Conservation (phyloP, 2,329 filamentous ascomycete species). For the Pseudogymnoascus sp. region DNA sequence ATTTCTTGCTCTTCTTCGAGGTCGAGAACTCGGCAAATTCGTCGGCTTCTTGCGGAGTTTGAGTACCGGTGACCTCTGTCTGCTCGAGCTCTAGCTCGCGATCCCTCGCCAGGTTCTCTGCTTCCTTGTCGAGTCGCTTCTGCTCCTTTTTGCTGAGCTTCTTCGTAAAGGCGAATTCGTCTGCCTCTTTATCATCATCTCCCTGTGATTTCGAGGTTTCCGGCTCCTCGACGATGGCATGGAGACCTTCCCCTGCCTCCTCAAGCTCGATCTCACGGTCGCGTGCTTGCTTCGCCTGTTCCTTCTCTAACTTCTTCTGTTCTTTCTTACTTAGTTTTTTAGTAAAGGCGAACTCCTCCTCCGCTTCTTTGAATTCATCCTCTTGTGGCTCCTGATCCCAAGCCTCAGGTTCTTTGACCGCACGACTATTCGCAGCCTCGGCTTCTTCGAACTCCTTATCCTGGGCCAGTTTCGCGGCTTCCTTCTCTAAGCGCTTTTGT, state of each 20-base stretch:
- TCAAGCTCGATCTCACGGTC: constrained; percentile 1
- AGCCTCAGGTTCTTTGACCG: not conserved
- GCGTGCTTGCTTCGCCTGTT: not conserved
- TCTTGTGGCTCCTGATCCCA: not conserved
- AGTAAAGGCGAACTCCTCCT: constrained; percentile 20
- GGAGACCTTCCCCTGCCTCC: not conserved
- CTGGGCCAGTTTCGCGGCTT: not conserved
- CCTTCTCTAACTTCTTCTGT: constrained; percentile 34
- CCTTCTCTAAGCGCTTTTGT: constrained; percentile 35
- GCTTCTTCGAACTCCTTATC: constrained; percentile 2
- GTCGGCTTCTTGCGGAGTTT: constrained; percentile 11
- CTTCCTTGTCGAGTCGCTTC: constrained; percentile 8
- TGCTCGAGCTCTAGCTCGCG: not conserved
- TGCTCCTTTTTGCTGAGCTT: constrained; percentile 16
- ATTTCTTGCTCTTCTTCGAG: constrained; percentile 19
- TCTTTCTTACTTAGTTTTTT: constrained; percentile 16
- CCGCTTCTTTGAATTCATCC: constrained; percentile 7
- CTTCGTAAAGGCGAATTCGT: constrained; percentile 17
- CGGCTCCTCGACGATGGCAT: not conserved
- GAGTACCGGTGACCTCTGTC: not conserved
- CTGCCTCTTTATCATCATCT: constrained; percentile 2
- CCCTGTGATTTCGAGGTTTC: not conserved
- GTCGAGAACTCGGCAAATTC: constrained; percentile 23
- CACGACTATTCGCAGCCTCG: not conserved
- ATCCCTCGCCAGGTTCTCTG: not conserved